Conservation (phyloP, 352 stramenopile genomes). For the Globisporangium cederbergense region DNA sequence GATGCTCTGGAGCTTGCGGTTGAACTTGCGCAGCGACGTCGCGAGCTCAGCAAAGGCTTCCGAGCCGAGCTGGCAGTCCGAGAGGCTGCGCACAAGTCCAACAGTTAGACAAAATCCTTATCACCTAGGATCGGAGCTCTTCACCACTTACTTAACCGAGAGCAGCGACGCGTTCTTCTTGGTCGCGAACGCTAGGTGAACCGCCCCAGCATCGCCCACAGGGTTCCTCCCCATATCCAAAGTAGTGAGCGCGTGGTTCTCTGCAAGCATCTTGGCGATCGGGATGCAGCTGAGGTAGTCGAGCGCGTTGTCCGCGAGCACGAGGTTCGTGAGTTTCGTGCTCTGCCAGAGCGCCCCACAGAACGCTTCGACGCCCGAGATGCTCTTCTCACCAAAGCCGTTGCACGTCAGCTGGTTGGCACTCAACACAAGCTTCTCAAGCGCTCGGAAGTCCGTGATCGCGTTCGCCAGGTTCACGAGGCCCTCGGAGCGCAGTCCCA, state of each 20-base stretch:
- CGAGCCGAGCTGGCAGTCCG: conserved; percentile 37
- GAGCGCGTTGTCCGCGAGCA: conserved; percentile 45
- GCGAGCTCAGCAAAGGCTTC: conserved; percentile 35
- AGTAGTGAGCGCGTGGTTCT: conserved; percentile 39
- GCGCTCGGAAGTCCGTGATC: conserved; percentile 29
- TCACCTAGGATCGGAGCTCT: not conserved
- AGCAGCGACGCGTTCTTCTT: conserved; percentile 53
- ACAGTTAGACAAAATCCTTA: not conserved
- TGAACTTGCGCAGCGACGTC: conserved; percentile 38
- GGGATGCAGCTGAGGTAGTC: conserved; percentile 46
- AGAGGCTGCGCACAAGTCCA: conserved; percentile 24
- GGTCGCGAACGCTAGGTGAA: conserved; percentile 37
- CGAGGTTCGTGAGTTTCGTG: conserved; percentile 36
- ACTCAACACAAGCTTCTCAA: conserved; percentile 53
- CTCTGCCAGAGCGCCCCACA: conserved; percentile 52
- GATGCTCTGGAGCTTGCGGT: conserved; percentile 39
- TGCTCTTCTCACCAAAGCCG: conserved; percentile 48
- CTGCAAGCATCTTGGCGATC: conserved; percentile 49
- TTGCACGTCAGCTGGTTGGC: conserved; percentile 47
- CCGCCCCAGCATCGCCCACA: conserved; percentile 38
- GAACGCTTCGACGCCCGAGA: conserved; percentile 48
- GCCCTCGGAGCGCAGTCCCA: conserved; percentile 50
- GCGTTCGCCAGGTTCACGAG: conserved; percentile 41
- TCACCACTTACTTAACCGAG: conserved; percentile 37
- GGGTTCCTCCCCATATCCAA: conserved; percentile 51